These are phyloP conservation scores for Didymella sp. DNA, from an alignment of 2,329 filamentous ascomycete species.

Conservation along the genomic window DNA sequence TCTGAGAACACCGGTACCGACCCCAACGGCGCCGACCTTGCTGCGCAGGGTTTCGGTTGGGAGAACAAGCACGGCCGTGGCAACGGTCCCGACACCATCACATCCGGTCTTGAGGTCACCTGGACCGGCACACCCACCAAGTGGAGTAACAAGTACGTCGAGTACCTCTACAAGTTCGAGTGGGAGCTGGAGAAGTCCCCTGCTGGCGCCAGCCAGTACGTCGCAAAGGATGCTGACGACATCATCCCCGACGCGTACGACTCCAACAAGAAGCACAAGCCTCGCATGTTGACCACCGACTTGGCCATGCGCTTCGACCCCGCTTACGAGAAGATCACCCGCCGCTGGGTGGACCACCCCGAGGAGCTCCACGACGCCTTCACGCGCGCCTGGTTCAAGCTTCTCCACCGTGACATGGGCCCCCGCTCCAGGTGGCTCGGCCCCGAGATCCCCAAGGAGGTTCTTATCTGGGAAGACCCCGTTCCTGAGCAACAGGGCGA, in stretches of 20 bases:
- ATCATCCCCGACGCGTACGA: constrained; percentile 77
- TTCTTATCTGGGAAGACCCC: constrained; percentile 77
- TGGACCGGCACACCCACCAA: constrained; percentile 79
- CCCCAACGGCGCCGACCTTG: constrained; percentile 69
- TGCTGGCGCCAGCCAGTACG: constrained; percentile 78
- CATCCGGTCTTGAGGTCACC: constrained; percentile 77
- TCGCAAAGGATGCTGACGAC: constrained; percentile 70
- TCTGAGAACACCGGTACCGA: constrained; percentile 70
- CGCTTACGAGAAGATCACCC: constrained; percentile 76
- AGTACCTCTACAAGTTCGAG: constrained; percentile 79
- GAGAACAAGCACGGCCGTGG: constrained; percentile 68
- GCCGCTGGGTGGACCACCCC: constrained; percentile 72
- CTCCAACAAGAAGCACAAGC: constrained; percentile 72
- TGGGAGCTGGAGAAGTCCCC: constrained; percentile 80
- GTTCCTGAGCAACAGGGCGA: constrained; percentile 66
- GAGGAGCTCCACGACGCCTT: constrained; percentile 74
- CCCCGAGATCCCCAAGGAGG: constrained; percentile 74
- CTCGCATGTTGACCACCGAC: constrained; percentile 80
- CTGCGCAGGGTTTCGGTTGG: constrained; percentile 77
- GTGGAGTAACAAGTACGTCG: constrained; percentile 77
- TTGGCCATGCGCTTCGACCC: constrained; percentile 75
- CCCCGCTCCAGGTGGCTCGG: constrained; percentile 74
- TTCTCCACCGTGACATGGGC: constrained; percentile 80
- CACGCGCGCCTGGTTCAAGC: constrained; percentile 81
- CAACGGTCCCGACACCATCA: constrained; percentile 76